A percentile compares a stretch with the other conserved stretches of the same genome.
These are phyloP conservation scores for Talaromyces proteolyticus DNA, from an alignment of 495 filamentous ascomycete genomes.

Conservation along the genomic window DNA sequence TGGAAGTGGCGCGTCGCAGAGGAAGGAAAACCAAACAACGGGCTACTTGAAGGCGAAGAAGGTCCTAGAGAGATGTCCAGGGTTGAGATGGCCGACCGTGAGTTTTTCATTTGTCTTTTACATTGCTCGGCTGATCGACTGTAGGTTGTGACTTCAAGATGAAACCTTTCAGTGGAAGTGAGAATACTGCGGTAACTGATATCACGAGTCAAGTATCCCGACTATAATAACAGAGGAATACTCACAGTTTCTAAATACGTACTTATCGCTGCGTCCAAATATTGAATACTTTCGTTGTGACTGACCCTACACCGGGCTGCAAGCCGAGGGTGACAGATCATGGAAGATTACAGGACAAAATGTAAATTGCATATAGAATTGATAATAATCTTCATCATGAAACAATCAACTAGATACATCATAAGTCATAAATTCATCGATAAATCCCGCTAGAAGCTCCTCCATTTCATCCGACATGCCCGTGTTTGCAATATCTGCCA, in stretches of 20 bases:
- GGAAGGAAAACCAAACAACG: conserved; percentile 11
- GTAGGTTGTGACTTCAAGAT: neutral
- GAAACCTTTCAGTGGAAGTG: neutral
- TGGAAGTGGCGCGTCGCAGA: conserved; percentile 14
- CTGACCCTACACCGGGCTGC: neutral
- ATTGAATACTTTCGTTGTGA: neutral
- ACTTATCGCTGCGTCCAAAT: neutral
- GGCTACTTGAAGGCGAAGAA: conserved; percentile 11
- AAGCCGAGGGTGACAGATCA: no score
- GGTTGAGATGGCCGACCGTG: conserved; percentile 11
- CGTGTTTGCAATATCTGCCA: neutral
- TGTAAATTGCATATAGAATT: neutral
- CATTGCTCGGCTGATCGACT: neutral
- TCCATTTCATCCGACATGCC: conserved; percentile 1
- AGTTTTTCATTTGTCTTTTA: neutral
- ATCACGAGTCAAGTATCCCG: neutral
- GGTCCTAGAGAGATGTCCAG: conserved; percentile 15
- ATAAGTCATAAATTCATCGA: conserved; percentile 1
- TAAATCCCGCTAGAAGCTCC: neutral
- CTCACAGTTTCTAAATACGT: neutral
- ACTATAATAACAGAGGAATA: neutral
- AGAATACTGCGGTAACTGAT: neutral
- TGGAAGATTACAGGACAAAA: neutral
- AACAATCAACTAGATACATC: neutral
- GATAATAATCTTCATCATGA: neutral